Percentiles rank a stretch among this genome's conserved stretches.
Conservation (phyloP, 768 basidiomycete genomes). For the Naganishia kalamii region DNA sequence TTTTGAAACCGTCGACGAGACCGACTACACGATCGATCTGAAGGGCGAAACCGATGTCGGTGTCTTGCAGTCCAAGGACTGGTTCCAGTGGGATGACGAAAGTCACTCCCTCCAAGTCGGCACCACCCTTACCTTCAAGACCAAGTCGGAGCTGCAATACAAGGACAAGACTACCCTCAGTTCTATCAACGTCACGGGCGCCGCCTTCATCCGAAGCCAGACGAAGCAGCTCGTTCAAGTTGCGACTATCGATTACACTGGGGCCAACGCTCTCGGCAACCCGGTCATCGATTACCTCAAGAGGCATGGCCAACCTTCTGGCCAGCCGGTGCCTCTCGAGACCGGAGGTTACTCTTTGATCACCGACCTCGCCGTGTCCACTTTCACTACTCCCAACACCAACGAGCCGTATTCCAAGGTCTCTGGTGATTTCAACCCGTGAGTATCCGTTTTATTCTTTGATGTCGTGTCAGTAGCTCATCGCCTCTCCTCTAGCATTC, state of each 20-base stretch:
- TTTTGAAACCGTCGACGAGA: conserved; percentile 84
- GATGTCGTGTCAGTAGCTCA: neutral
- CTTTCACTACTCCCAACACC: conserved; percentile 75
- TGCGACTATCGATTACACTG: conserved; percentile 75
- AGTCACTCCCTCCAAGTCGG: conserved; percentile 69
- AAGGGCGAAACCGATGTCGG: conserved; percentile 73
- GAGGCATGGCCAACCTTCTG: conserved; percentile 77
- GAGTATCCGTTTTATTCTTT: neutral
- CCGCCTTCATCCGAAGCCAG: conserved; percentile 79
- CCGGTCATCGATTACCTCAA: conserved; percentile 88
- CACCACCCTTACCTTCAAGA: conserved; percentile 79
- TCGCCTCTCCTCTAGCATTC: conserved; percentile 53
- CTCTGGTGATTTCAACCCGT: conserved; percentile 95
- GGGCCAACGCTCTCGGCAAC: conserved; percentile 84
- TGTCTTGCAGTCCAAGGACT: conserved; percentile 89
- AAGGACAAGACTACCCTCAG: conserved; percentile 81
- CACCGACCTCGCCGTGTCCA: conserved; percentile 55
- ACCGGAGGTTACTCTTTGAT: conserved; percentile 82
- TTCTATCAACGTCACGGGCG: conserved; percentile 72
- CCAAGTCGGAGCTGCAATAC: conserved; percentile 78
- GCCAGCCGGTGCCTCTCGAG: conserved; percentile 66
- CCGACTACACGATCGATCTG: conserved; percentile 74
- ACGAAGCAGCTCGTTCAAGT: conserved; percentile 83
- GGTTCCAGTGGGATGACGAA: conserved; percentile 93
- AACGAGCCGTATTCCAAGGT: conserved; percentile 94